Evolutionary conservation across 495 filamentous ascomycete species (phyloP), one percentile per base, ranked within the genome.

Genomic region (Chaetomium tenue): DNA sequence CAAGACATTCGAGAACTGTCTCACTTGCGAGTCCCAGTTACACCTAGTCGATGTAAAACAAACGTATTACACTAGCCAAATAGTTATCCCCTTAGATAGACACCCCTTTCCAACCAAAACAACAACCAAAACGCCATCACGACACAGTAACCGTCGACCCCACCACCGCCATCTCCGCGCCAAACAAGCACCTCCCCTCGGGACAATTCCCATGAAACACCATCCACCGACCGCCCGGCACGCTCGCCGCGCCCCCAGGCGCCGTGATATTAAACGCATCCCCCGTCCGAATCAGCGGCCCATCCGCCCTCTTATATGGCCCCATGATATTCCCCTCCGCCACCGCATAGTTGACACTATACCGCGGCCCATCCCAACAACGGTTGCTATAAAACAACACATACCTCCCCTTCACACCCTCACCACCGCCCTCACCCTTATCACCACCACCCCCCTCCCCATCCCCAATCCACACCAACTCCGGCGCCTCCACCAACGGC

Each of bases 341-440:
- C 54, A 61, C 58, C 9, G 84, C 84, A 68, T 82, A 87, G 57
- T 81, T 81, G 33, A 85, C 75, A 55, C 85, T 81, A 67, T 87
- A 88, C 51, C 73, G 63, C 6, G 74, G 71, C 50, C 78, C 80
- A 0, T 76, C 80, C 67, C 77, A 88, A 70, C 81, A 85, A 61
- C 86, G 81, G 5, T 80, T 82, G 56, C 84, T 86, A 71, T 85
- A 90, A 61, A 87, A 87, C 5, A 90, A 74, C 61, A 83, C 79
- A 70, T 85, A 88, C 22, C 73, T 79, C 7, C 80, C 81, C 48
- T 6, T 8, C 5, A 20, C n/a, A 11, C 8, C 50, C 23, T 50
- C 58, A 39, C 42, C 25, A 50, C 64, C 52, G n/a, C 25, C 59
- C 2, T 1, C 16, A 76, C 71, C 8, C 82, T 71, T 44, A 88